Evolutionary conservation across 352 stramenopile genomes (phyloP).

Genomic region (Pythium brachiatum): DNA sequence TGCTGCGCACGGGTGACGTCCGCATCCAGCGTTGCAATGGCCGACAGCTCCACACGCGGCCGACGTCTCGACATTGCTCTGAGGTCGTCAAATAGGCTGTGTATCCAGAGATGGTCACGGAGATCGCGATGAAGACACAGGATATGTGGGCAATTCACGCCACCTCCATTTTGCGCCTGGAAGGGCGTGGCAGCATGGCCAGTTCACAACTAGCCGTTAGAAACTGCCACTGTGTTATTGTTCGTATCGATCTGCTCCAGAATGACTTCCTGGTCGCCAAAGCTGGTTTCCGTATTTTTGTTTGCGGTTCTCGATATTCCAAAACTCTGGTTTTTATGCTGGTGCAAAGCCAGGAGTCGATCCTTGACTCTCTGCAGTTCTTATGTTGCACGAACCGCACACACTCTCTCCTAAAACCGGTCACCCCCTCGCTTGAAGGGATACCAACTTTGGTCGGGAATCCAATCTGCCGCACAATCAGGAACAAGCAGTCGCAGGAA

Average conservation of each 20-base stretch:
- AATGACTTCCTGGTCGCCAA: too few species aligned
- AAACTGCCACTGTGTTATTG: background rate
- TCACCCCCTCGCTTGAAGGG: background rate
- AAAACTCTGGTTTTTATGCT: background rate
- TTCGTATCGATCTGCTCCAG: background rate
- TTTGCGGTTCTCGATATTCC: background rate
- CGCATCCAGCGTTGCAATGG: slow-evolving; percentile 19
- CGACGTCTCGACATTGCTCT: slow-evolving; percentile 6
- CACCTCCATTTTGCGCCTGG: background rate
- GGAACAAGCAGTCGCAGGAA: background rate
- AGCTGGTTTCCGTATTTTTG: too few species aligned
- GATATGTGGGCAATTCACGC: too few species aligned
- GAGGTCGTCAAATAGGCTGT: background rate
- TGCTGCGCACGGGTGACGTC: slow-evolving; percentile 10
- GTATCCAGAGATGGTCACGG: background rate
- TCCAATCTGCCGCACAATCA: too few species aligned
- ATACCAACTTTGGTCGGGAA: too few species aligned
- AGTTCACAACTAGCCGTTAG: background rate
- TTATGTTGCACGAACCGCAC: background rate
- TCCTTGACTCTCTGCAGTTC: background rate
- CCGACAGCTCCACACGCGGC: slow-evolving; percentile 14
- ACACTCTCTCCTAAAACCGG: background rate
- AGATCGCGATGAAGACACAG: background rate
- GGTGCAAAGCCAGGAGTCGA: background rate
- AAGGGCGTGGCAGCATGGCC: background rate